phyloP scores from a whole-genome alignment of 2,329 filamentous ascomycete species.

The Sporothrix luriei region DNA sequence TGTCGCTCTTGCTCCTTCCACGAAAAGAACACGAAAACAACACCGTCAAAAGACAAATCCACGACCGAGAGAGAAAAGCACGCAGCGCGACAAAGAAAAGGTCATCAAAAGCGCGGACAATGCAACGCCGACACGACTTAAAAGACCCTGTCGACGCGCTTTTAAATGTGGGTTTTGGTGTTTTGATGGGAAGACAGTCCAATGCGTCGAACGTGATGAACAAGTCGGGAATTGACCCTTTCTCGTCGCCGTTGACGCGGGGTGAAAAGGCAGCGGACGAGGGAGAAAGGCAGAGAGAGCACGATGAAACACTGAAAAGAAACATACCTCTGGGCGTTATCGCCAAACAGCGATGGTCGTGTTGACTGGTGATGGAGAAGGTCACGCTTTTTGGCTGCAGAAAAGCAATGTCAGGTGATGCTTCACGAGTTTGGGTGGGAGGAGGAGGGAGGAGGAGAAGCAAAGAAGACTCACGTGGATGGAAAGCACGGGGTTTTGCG shows the following conservation, averaged over 20 bases:
- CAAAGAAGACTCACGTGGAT: conserved; percentile 36
- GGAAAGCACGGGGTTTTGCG: conserved; percentile 37
- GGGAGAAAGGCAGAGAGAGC: neutral
- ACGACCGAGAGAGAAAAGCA: conserved; percentile 4
- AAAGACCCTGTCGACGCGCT: conserved; percentile 22
- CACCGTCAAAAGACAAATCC: neutral
- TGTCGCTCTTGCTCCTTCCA: neutral
- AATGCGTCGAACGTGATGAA: conserved; percentile 4
- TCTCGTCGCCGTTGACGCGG: neutral
- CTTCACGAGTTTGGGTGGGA: conserved; percentile 36
- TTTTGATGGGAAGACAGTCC: neutral
- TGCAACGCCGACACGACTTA: neutral
- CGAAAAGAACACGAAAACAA: conserved; percentile 1
- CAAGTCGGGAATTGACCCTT: neutral
- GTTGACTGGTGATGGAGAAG: conserved; percentile 24
- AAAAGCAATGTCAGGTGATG: conserved; percentile 39
- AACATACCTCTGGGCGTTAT: conserved; percentile 36
- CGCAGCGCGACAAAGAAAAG: neutral
- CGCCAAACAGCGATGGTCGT: conserved; percentile 17
- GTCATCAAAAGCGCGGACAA: neutral
- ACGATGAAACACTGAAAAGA: conserved; percentile 3
- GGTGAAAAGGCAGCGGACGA: neutral
- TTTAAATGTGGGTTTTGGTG: conserved; percentile 11
- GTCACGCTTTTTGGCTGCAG: conserved; percentile 36
- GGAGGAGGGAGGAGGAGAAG: conserved; percentile 18